A percentile compares a stretch with the other conserved stretches of the same genome.
Evolutionary conservation across 495 filamentous ascomycete genomes (phyloP).

Genomic region (Aspergillus egyptiacus): DNA sequence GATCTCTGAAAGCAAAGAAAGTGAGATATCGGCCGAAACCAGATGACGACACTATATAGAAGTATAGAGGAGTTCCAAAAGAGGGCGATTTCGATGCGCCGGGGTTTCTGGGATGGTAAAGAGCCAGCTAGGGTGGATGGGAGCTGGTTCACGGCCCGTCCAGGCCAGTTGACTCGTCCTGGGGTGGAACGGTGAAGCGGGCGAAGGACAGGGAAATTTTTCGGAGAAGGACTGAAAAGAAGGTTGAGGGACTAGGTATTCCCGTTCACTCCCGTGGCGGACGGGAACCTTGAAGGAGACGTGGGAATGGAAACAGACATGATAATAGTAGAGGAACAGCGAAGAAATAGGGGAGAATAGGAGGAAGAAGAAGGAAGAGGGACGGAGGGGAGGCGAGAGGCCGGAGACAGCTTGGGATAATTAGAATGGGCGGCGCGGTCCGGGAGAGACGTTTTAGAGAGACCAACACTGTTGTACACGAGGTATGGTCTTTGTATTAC

Average conservation of each 20-base stretch:
- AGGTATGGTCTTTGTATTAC: neutral
- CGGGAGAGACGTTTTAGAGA: constrained; percentile 16
- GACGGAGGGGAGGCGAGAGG: constrained; percentile 15
- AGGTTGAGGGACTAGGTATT: constrained; percentile 32
- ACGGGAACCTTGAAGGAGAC: constrained; percentile 32
- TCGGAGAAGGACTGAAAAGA: constrained; percentile 16
- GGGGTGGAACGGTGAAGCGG: constrained; percentile 18
- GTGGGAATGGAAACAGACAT: constrained; percentile 34
- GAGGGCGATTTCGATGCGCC: constrained; percentile 10
- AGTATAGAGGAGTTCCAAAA: constrained; percentile 14
- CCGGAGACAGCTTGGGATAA: constrained; percentile 19
- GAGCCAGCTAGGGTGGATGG: constrained; percentile 16
- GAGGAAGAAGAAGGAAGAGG: constrained; percentile 21
- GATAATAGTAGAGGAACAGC: constrained; percentile 25
- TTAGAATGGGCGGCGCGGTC: constrained; percentile 19
- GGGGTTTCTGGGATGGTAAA: constrained; percentile 8
- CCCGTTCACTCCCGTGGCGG: constrained; percentile 41
- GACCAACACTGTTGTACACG: no score
- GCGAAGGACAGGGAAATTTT: constrained; percentile 28
- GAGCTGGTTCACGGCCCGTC: constrained; percentile 16
- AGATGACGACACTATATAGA: constrained; percentile 9
- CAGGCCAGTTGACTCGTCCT: constrained; percentile 13
- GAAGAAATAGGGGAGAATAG: constrained; percentile 27
- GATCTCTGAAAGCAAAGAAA: constrained; percentile 1
- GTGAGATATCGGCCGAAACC: constrained; percentile 9